Conservation (phyloP, 768 basidiomycete species). For the Collybia nuda region DNA sequence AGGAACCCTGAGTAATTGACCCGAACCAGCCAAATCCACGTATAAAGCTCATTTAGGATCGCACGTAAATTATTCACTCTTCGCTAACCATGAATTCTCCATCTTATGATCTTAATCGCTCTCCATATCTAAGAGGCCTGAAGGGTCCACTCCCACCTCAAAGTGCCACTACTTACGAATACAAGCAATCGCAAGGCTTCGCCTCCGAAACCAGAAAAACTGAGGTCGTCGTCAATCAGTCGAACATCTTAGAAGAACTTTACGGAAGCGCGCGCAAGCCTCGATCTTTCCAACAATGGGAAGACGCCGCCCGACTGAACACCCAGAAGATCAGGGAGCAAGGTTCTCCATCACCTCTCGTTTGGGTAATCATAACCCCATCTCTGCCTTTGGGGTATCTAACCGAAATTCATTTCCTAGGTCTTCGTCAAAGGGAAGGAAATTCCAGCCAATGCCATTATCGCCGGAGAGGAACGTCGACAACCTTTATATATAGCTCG, state of each 20-base stretch:
- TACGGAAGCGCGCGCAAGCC: constrained; percentile 16
- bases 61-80: too few species aligned
- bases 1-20: too few species aligned
- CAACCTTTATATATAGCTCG: constrained; percentile 19
- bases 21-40: too few species aligned
- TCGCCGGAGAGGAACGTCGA: constrained; percentile 18
- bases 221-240: too few species aligned
- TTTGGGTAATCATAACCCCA: constrained; percentile 13
- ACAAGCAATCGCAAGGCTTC: too few species aligned
- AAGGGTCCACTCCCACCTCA: too few species aligned
- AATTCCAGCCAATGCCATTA: constrained; percentile 17
- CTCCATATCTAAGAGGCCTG: too few species aligned
- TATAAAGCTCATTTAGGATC: too few species aligned
- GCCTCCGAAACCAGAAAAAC: too few species aligned
- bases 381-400: neutral
- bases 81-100: too few species aligned
- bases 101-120: too few species aligned
- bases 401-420: neutral
- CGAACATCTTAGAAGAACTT: constrained; percentile 6
- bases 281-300: constrained; percentile 19
- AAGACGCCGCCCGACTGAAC: constrained; percentile 13
- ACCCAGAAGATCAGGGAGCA: constrained; percentile 11
- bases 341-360: constrained; percentile 18
- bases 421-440: constrained; percentile 17
- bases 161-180: too few species aligned